These are phyloP conservation scores for Pythium brachiatum DNA, from an alignment of 352 stramenopile genomes.

Conservation along the genomic window DNA sequence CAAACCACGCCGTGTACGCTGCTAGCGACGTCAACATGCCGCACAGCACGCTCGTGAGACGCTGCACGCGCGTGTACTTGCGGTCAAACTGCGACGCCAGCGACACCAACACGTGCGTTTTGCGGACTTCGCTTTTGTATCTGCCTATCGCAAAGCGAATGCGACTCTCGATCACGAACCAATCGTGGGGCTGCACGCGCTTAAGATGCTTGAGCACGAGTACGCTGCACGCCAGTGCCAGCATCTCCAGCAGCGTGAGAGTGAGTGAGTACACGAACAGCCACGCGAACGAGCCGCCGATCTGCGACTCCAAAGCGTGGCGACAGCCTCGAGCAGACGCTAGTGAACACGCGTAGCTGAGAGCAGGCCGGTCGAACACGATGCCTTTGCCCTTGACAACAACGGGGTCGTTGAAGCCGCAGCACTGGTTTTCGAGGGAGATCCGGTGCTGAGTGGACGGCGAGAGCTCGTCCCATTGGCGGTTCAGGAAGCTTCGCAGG, in stretches of 20 bases:
- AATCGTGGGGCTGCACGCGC: constrained; percentile 16
- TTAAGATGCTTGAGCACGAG: constrained; percentile 11
- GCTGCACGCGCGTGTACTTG: constrained; percentile 60
- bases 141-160: constrained; percentile 53
- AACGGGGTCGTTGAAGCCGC: constrained; percentile 33
- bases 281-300: constrained; percentile 18
- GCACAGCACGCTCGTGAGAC: constrained; percentile 48
- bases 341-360: constrained; percentile 24
- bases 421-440: constrained; percentile 31
- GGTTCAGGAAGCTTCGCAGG: constrained; percentile 22
- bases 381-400: constrained; percentile 20
- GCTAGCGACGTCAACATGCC: constrained; percentile 41
- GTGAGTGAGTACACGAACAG: constrained; percentile 13
- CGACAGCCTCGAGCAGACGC: constrained; percentile 20
- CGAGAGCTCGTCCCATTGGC: constrained; percentile 29
- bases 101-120: constrained; percentile 49
- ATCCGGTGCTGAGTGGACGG: constrained; percentile 25
- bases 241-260: constrained; percentile 17
- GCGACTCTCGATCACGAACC: constrained; percentile 32
- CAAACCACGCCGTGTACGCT: constrained; percentile 49
- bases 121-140: constrained; percentile 46
- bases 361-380: constrained; percentile 25
- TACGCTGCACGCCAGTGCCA: constrained; percentile 4
- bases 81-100: constrained; percentile 45
- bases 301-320: constrained; percentile 18